Evolutionary conservation across 805 yeast genomes (phyloP), one percentile per base, ranked within the genome.

Genomic region (Ogataea dorogensis): DNA sequence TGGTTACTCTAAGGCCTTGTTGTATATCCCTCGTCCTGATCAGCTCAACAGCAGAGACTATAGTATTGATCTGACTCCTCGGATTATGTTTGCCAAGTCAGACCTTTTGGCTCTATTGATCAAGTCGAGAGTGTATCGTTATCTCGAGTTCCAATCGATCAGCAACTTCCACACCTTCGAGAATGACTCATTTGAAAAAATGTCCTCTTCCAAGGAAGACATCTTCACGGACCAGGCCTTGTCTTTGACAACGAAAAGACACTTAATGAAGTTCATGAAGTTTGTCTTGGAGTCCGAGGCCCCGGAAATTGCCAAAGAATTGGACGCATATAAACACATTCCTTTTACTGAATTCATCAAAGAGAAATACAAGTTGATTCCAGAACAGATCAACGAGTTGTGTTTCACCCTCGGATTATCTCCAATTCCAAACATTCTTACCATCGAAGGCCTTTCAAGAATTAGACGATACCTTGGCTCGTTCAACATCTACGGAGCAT

Each of bases 91-190:
- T 63, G 93, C 96, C 24, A 79, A 81, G 60, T 81, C 93, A n/a
- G 96, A 89, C 59, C 68, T 93, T 51, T 68, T 91, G 46, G 75
- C 84, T 4, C 67, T 91, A 38, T 69, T 91, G 42, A 71, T 89
- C 42, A 83, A 86, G 57, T 80, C 94, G 33, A 75, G 96, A 44
- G 97, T 93, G 14, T 86, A 86, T 58, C 81, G 86, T 57, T 91
- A 91, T 62, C 70, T 93, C 56, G 98, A 93, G 60, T 91, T 91
- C 65, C 94, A 87, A 65, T 80, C 95, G 16, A 65, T 91, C 46
- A 77, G 86, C 28, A 82, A 80, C 46, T 89, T 91, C 66, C 98
- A 93, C 60, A 86, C 95, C n/a, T 93, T 75, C 63, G 96, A 89
- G 61, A 83, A 86, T 56, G 97, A 91, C 59, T 71, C 79, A 33